Conservation (phyloP, 371 early-diverging fungal genomes). For the Zopfochytrium polystomum region DNA sequence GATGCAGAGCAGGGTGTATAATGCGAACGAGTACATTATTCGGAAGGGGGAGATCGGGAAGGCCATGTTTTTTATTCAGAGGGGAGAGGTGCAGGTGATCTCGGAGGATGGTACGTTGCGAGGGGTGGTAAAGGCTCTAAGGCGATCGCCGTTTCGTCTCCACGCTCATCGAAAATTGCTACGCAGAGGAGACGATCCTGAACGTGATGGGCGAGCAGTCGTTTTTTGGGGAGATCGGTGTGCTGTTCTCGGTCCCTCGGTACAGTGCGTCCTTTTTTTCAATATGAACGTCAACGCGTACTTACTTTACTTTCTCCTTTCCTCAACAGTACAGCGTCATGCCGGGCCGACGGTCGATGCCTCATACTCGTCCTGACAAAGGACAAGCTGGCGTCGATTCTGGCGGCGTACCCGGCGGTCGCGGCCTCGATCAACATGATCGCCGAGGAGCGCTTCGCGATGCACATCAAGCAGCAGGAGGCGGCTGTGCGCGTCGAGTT, state of each 20-base stretch:
- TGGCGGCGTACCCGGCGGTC: conserved; percentile 35
- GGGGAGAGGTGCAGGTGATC: conserved; percentile 44
- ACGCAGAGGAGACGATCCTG: conserved; percentile 44
- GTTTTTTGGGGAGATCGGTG: conserved; percentile 53
- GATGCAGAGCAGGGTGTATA: conserved; percentile 45
- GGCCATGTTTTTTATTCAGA: conserved; percentile 46
- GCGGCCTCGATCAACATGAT: conserved; percentile 38
- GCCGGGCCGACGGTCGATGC: conserved; percentile 44
- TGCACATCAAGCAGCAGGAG: conserved; percentile 47
- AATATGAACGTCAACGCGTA: conserved; percentile 1
- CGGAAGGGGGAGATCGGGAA: conserved; percentile 47
- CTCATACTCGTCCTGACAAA: conserved; percentile 48
- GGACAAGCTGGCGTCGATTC: conserved; percentile 33
- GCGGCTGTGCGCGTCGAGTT: conserved; percentile 39
- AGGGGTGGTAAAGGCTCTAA: neutral
- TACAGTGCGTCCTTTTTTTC: conserved; percentile 10
- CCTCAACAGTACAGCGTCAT: conserved; percentile 44
- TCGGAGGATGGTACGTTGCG: conserved; percentile 41
- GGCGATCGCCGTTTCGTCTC: neutral
- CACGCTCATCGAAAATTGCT: neutral
- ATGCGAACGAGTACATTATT: conserved; percentile 38
- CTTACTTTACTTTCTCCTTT: too few relatives aligned
- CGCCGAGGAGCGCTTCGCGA: conserved; percentile 45
- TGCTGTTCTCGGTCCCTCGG: conserved; percentile 48
- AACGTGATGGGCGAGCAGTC: conserved; percentile 49